A percentile compares a stretch with the other conserved stretches of the same genome.
phyloP scores from a whole-genome alignment of 805 yeast species.

The Metschnikowia arizonensis region DNA sequence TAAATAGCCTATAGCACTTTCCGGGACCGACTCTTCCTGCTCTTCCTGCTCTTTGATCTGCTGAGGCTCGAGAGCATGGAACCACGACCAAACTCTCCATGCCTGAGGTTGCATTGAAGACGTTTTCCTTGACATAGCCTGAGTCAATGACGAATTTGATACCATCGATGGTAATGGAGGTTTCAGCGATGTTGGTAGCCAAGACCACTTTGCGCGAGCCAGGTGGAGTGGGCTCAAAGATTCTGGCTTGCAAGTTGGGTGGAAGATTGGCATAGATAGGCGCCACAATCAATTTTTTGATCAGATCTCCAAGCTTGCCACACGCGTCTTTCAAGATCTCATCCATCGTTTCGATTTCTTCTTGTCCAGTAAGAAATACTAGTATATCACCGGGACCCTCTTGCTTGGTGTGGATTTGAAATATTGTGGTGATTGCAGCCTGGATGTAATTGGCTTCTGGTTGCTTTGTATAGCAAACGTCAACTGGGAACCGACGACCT shows the following conservation, averaged over 20 bases:
- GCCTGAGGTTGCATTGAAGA: slow-evolving; percentile 38
- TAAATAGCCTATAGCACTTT: slow-evolving; percentile 68
- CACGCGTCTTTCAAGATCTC: slow-evolving; percentile 67
- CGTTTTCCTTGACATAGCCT: slow-evolving; percentile 44
- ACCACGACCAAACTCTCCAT: slow-evolving; percentile 46
- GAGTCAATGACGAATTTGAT: slow-evolving; percentile 42
- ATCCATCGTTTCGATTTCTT: slow-evolving; percentile 83
- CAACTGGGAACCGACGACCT: slow-evolving; percentile 91
- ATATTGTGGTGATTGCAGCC: slow-evolving; percentile 83
- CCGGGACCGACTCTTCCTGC: slow-evolving; percentile 48
- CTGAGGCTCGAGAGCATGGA: slow-evolving; percentile 44
- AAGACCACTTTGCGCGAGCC: slow-evolving; percentile 79
- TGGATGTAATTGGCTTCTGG: slow-evolving; percentile 91
- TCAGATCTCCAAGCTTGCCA: slow-evolving; percentile 54
- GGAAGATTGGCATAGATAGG: slow-evolving; percentile 93
- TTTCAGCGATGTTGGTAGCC: slow-evolving; percentile 85
- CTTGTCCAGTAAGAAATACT: slow-evolving; percentile 93
- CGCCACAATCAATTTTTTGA: slow-evolving; percentile 63
- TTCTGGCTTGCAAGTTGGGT: slow-evolving; percentile 70
- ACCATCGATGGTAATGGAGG: slow-evolving; percentile 45
- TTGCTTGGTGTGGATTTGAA: slow-evolving; percentile 72
- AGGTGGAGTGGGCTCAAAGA: slow-evolving; percentile 84
- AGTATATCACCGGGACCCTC: slow-evolving; percentile 79
- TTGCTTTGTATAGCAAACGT: slow-evolving; percentile 71
- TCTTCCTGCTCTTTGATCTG: slow-evolving; percentile 46